Base-by-base conservation (phyloP, 192 early-diverging fungal species). In the Oehlia diaphana region DNA sequence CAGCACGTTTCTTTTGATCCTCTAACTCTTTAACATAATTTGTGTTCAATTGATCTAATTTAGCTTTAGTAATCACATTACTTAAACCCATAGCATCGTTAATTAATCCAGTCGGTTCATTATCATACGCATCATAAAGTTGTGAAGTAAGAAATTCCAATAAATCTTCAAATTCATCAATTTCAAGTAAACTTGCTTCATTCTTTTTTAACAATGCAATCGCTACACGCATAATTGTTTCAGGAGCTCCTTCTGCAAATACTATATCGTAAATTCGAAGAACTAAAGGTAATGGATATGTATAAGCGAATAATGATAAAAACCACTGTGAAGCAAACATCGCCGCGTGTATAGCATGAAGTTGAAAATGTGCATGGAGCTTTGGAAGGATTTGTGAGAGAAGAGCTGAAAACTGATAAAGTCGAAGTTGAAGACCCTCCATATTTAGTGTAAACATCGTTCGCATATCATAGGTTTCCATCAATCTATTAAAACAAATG, bases 311-410 rank as follows among this genome's bases (percentile, higher is more conserved):
- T 47, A 97, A 84, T 1, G 98, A 97, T 81, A 99, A 87, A 86
- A 97, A 98, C 98, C 98, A 99, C 79, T 96, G 96, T 0, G 95
- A 95, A 9, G 95, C 97, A 77, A 95, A 99, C 95, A 97, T 97
- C 63, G 92, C 92, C 0, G 94, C 89, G 65, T 92, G 86, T 50
- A 97, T 90, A 26, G 92, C 91, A 42, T 93, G 91, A 49, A 74
- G 66, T 1, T 89, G 88, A 19, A 99, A 85, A 81, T 99, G 98
- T 19, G 88, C 86, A 68, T 86, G 85, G 26, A 98, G 84, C 39
- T 88, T 84, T 19, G 97, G 98, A 33, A 94, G 82, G 8, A 92
- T 86, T 81, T 96, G 93, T 4, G 88, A 78, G 23, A 97, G 87
- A 68, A 98, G 83, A 53, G 87, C 82, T 44, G 93, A 91, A 82